These are phyloP conservation scores for Verticillium albo-atrum DNA, from an alignment of 2,329 filamentous ascomycete genomes.

Conservation along the genomic window DNA sequence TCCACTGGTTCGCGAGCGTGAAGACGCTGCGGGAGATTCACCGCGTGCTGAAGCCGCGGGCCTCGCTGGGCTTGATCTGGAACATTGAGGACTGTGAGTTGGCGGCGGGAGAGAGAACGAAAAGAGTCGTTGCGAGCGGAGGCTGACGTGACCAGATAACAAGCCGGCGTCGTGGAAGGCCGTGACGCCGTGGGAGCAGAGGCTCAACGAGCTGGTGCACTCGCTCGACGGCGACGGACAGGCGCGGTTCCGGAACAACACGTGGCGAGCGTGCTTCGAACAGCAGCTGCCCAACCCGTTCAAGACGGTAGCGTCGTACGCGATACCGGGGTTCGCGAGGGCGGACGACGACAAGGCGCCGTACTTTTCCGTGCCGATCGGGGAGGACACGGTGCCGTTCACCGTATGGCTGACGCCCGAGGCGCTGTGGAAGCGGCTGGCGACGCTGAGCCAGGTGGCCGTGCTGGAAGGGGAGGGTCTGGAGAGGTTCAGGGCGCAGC, in stretches of 20 bases:
- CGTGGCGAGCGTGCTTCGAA: slow-evolving; percentile 63
- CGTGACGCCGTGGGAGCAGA: slow-evolving; percentile 56
- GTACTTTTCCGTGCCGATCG: slow-evolving; percentile 57
- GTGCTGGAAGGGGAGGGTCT: slow-evolving; percentile 48
- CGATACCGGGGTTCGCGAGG: slow-evolving; percentile 20
- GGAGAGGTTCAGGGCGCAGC: slow-evolving; percentile 40
- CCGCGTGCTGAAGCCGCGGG: slow-evolving; percentile 57
- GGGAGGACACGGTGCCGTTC: slow-evolving; percentile 52
- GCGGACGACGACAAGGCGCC: slow-evolving; percentile 25
- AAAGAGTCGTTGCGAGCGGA: neutral
- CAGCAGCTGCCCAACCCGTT: slow-evolving; percentile 49
- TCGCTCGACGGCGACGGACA: slow-evolving; percentile 49
- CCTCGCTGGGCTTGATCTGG: slow-evolving; percentile 65
- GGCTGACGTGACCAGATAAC: slow-evolving; percentile 47
- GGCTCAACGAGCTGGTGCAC: slow-evolving; percentile 54
- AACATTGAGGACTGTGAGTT: slow-evolving; percentile 66
- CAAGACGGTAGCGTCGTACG: slow-evolving; percentile 39
- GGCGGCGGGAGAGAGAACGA: neutral
- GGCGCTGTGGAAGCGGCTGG: slow-evolving; percentile 58
- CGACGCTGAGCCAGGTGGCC: slow-evolving; percentile 65
- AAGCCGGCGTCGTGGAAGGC: slow-evolving; percentile 52
- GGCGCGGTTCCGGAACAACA: slow-evolving; percentile 59
- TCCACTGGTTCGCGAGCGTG: slow-evolving; percentile 60
- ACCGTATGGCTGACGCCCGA: slow-evolving; percentile 54
- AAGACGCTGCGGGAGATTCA: slow-evolving; percentile 62